Conservation (phyloP, 2,329 filamentous ascomycete species). For the Catunica adiposa region DNA sequence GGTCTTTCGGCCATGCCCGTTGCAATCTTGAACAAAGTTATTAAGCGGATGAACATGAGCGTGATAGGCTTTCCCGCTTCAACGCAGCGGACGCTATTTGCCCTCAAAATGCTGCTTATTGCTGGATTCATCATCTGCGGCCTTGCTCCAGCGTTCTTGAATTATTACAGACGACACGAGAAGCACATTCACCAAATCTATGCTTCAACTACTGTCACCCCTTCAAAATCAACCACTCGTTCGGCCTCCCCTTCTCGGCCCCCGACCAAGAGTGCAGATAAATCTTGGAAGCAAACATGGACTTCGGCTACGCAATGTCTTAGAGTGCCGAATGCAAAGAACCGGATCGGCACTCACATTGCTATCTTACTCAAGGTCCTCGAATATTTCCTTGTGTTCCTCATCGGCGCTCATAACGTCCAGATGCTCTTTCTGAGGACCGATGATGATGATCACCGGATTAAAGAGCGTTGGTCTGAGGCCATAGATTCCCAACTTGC, state of each 20-base stretch:
- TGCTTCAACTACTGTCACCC: slow-evolving; percentile 68
- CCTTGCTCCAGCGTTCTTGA: slow-evolving; percentile 32
- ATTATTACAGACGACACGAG: slow-evolving; percentile 11
- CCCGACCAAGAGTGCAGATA: too few relatives aligned
- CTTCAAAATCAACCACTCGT: slow-evolving; percentile 28
- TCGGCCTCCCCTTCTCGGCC: slow-evolving; percentile 19
- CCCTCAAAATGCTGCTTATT: slow-evolving; percentile 36
- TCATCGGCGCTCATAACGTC: slow-evolving; percentile 62
- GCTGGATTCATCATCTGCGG: slow-evolving; percentile 35
- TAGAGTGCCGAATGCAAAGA: slow-evolving; percentile 66
- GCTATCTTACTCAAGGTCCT: slow-evolving; percentile 64
- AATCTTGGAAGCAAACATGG: slow-evolving; percentile 46
- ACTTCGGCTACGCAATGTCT: slow-evolving; percentile 84
- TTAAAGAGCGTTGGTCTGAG: slow-evolving; percentile 84
- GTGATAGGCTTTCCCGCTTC: slow-evolving; percentile 37
- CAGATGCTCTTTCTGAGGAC: slow-evolving; percentile 64
- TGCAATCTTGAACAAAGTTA: slow-evolving; percentile 35
- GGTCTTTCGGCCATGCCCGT: slow-evolving; percentile 51
- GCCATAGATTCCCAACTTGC: slow-evolving; percentile 84
- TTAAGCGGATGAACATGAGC: slow-evolving; percentile 33
- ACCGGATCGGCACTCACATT: slow-evolving; percentile 69
- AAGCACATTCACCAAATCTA: slow-evolving; percentile 40
- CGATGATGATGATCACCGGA: slow-evolving; percentile 68
- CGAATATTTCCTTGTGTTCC: slow-evolving; percentile 64
- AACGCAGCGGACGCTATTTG: slow-evolving; percentile 29